These are phyloP conservation scores for Heliosperma pusillum DNA, from an alignment of 148 eudicot genomes.

Conservation along the genomic window DNA sequence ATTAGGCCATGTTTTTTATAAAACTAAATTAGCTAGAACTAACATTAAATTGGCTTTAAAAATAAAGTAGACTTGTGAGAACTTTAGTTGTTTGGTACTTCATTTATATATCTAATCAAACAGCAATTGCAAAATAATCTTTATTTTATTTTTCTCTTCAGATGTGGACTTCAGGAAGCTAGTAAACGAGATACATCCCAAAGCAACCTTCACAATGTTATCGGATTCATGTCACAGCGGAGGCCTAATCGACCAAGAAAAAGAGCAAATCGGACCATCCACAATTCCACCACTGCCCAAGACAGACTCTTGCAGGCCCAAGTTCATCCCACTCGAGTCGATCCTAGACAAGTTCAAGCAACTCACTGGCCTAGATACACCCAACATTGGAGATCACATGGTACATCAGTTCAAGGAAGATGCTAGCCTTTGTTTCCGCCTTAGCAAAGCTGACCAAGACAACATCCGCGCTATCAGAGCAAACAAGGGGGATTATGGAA, in stretches of 20 bases:
- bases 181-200: slow-evolving; percentile 61
- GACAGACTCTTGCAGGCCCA: neutral
- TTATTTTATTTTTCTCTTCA: slow-evolving; percentile 17
- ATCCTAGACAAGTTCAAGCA: slow-evolving; percentile 41
- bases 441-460: no score
- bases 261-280: slow-evolving; percentile 86
- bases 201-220: slow-evolving; percentile 67
- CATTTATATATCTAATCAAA: no score
- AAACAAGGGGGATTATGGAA: slow-evolving; percentile 39
- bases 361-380: slow-evolving; percentile 30
- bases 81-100: no score
- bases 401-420: slow-evolving; percentile 35
- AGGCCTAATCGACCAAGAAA: slow-evolving; percentile 69
- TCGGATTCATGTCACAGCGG: slow-evolving; percentile 97
- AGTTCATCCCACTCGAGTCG: slow-evolving; percentile 33
- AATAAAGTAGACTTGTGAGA: no score
- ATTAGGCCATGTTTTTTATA: no score
- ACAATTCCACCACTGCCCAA: neutral
- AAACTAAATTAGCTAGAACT: no score
- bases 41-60: no score
- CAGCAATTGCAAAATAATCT: no score
- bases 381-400: slow-evolving; percentile 40
- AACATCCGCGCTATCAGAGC: neutral
- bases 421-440: slow-evolving; percentile 12
- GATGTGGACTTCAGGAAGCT: slow-evolving; percentile 82